These are phyloP conservation scores for Hortiboletus campestris DNA, from an alignment of 768 basidiomycete species.

Conservation along the genomic window DNA sequence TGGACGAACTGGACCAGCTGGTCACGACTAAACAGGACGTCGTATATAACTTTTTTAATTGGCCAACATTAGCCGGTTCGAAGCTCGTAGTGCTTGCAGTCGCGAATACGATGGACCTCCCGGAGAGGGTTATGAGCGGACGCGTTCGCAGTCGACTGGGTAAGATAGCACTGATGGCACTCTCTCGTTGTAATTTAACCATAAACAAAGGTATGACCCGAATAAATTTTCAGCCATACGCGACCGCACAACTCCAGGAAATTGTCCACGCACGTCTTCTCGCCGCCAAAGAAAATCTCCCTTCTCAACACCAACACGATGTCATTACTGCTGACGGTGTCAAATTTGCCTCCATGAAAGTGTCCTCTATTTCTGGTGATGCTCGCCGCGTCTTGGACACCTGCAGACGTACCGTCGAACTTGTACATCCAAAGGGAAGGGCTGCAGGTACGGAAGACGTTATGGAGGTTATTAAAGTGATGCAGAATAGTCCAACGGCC, in stretches of 20 bases:
- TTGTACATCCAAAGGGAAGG: slow-evolving; percentile 50
- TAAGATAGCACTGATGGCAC: slow-evolving; percentile 33
- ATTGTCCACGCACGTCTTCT: slow-evolving; percentile 85
- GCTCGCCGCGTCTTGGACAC: slow-evolving; percentile 91
- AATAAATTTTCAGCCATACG: slow-evolving; percentile 92
- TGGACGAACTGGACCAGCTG: slow-evolving; percentile 98
- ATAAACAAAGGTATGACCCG: slow-evolving; percentile 70
- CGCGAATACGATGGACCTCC: slow-evolving; percentile 97
- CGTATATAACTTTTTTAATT: slow-evolving; percentile 99
- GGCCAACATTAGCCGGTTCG: slow-evolving; percentile 88
- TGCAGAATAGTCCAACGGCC: slow-evolving; percentile 91
- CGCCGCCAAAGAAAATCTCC: slow-evolving; percentile 51
- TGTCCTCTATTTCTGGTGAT: slow-evolving; percentile 85
- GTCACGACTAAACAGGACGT: slow-evolving; percentile 97
- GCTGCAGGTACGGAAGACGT: slow-evolving; percentile 71
- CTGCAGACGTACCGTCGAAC: slow-evolving; percentile 88
- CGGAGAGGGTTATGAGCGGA: slow-evolving; percentile 89
- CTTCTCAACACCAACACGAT: slow-evolving; percentile 44
- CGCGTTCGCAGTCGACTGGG: slow-evolving; percentile 91
- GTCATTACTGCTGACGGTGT: slow-evolving; percentile 71
- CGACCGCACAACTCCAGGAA: slow-evolving; percentile 67
- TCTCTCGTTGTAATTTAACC: neutral
- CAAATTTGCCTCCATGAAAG: slow-evolving; percentile 79
- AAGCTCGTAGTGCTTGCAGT: slow-evolving; percentile 95
- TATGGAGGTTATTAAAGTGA: slow-evolving; percentile 71